Conservation (phyloP, 108 stramenopile genomes). For the Conticribra guillardii region DNA sequence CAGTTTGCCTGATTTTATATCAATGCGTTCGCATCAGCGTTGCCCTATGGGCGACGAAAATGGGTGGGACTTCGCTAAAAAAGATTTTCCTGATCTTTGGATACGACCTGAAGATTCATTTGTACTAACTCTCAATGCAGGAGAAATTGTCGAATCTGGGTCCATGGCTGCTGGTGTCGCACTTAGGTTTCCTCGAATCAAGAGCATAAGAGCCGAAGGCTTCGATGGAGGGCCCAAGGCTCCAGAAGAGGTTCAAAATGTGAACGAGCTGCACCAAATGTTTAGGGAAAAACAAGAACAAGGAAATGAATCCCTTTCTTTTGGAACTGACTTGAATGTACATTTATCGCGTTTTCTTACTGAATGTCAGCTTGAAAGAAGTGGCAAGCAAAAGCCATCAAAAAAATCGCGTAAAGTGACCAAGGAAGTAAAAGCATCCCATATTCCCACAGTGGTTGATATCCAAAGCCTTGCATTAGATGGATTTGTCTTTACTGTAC, state of each 20-base stretch:
- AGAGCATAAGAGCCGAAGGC: constrained; percentile 55
- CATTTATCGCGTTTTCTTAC: constrained; percentile 63
- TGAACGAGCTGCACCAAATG: constrained; percentile 44
- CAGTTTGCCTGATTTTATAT: constrained; percentile 73
- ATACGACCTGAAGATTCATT: constrained; percentile 77
- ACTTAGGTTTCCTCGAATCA: constrained; percentile 79
- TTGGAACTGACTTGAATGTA: constrained; percentile 24
- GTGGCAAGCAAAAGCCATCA: constrained; percentile 41
- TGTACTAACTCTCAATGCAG: constrained; percentile 74
- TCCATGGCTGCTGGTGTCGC: constrained; percentile 70
- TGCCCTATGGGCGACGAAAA: constrained; percentile 43
- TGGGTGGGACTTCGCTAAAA: constrained; percentile 65
- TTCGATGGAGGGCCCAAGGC: constrained; percentile 55
- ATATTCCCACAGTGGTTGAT: constrained; percentile 24
- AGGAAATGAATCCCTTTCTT: constrained; percentile 20
- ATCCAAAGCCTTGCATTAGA: constrained; percentile 35
- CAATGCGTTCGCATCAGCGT: constrained; percentile 63
- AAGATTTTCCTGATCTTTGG: constrained; percentile 47
- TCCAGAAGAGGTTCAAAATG: constrained; percentile 50
- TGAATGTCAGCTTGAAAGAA: constrained; percentile 54
- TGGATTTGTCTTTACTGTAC: constrained; percentile 64
- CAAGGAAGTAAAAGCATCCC: constrained; percentile 33
- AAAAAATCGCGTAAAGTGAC: constrained; percentile 27
- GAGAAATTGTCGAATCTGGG: constrained; percentile 62
- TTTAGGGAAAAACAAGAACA: constrained; percentile 49